Evolutionary conservation across 108 stramenopile species (phyloP).

Genomic region (Chaetoceros muelleri): DNA sequence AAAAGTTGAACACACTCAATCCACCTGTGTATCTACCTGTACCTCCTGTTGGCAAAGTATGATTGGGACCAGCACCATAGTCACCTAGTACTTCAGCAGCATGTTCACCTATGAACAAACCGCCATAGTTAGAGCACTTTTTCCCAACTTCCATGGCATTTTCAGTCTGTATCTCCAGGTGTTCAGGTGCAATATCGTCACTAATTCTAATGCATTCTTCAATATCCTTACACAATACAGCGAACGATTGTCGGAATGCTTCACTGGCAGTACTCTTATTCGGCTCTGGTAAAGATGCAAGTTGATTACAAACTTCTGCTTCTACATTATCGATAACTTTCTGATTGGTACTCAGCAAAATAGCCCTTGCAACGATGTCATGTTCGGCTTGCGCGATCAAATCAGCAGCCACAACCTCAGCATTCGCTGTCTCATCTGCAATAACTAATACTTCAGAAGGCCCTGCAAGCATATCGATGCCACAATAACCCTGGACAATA

Average conservation of each 20-base stretch:
- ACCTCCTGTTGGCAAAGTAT: conserved; percentile 97
- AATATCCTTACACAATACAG: conserved; percentile 65
- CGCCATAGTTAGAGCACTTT: conserved; percentile 86
- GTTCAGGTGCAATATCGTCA: conserved; percentile 93
- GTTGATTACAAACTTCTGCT: conserved; percentile 50
- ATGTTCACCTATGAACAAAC: conserved; percentile 88
- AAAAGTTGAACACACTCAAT: conserved; percentile 92
- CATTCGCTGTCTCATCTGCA: conserved; percentile 86
- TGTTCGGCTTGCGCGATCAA: conserved; percentile 99
- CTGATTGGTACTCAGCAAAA: conserved; percentile 61
- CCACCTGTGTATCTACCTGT: conserved; percentile 97
- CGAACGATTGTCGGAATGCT: conserved; percentile 74
- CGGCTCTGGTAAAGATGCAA: conserved; percentile 77
- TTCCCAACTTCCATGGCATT: conserved; percentile 63
- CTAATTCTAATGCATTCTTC: conserved; percentile 79
- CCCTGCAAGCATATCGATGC: conserved; percentile 99
- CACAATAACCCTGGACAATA: conserved; percentile 85
- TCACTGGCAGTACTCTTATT: conserved; percentile 76
- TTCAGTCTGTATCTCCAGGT: conserved; percentile 92
- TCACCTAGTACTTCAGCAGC: conserved; percentile 98
- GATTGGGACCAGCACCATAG: conserved; percentile 99
- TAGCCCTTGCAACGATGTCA: conserved; percentile 94
- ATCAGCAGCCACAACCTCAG: conserved; percentile 93
- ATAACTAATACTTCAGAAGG: conserved; percentile 97
- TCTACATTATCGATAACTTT: conserved; percentile 65